Evolutionary conservation across 129 eudicot species (phyloP), one percentile per base, ranked within the genome.

Genomic region (Kitagawia praeruptora): DNA sequence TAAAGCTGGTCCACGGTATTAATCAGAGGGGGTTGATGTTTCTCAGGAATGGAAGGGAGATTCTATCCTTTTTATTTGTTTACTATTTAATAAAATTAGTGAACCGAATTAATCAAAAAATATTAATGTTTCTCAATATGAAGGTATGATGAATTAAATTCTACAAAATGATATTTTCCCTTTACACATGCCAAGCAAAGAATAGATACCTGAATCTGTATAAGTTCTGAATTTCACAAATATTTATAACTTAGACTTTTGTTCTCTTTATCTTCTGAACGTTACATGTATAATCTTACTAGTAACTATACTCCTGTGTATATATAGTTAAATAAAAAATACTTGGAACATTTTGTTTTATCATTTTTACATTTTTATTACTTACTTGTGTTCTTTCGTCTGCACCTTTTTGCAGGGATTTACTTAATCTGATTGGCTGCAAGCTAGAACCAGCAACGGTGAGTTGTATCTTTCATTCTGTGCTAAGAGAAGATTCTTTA

Each of bases 371-470:
- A 4, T 21, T 44, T 78, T 9, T 11, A 66, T 66, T 16, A 25
- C n/a, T 4, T 41, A 18, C 25, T 46, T 41, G n/a, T n/a, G n/a
- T 34, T 45, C 67, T 44, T 64, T 40, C 11, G 56, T 73, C 41
- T 41, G 27, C 40, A 54, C 47, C 11, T 82, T 40, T 85, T 46
- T 78, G 81, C 97, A 93, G 97, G 78, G 98, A 93, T 80, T 76
- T 87, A 45, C 51, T 93, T 76, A 93, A 93, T 77, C 80, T 93
- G 41, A 72, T 87, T 81, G 98, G 98, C 77, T 93, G 98, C 86
- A 56, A 85, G 81, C 89, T 93, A 49, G 97, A 93, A 86, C 98
- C 98, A 49, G 89, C 96, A 41, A 93, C 98, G 38, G 97, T 91
- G 75, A 87, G 96, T 88, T 76, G 79, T 53, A 46, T 56, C 56